Conservation (phyloP, 108 stramenopile genomes). For the Cyclotella choctawhatcheeana region DNA sequence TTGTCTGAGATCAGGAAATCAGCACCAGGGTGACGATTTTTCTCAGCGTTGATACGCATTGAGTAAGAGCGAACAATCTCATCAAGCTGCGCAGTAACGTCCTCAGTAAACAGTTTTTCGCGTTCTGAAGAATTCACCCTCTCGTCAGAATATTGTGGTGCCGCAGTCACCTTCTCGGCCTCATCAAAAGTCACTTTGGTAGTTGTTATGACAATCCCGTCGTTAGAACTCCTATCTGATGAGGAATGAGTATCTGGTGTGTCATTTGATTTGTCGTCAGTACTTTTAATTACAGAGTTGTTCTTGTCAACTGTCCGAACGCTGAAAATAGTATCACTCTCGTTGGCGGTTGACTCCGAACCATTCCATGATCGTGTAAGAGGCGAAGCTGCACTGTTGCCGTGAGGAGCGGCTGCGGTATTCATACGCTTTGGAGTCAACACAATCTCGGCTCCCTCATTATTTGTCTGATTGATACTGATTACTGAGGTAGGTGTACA, state of each 20-base stretch:
- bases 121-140: not conserved
- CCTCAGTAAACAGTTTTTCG: not conserved
- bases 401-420: not conserved
- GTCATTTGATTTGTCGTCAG: not conserved
- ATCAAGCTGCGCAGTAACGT: slow-evolving; percentile 18
- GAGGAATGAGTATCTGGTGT: slow-evolving; percentile 18
- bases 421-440: slow-evolving; percentile 8
- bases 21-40: not conserved
- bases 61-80: slow-evolving; percentile 6
- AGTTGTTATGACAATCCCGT: not conserved
- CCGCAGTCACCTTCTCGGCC: not conserved
- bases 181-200: slow-evolving; percentile 7
- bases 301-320: too few species aligned
- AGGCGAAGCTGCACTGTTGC: not conserved
- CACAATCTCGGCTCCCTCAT: slow-evolving; percentile 12
- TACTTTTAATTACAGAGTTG: not conserved
- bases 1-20: not conserved
- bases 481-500: not conserved
- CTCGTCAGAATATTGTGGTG: not conserved
- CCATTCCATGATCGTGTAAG: not conserved
- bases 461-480: not conserved
- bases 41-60: not conserved
- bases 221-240: slow-evolving; percentile 3
- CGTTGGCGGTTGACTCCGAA: not conserved
- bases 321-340: too few species aligned